Conservation (phyloP, 192 early-diverging fungal species). For the Podila clonocystis region DNA sequence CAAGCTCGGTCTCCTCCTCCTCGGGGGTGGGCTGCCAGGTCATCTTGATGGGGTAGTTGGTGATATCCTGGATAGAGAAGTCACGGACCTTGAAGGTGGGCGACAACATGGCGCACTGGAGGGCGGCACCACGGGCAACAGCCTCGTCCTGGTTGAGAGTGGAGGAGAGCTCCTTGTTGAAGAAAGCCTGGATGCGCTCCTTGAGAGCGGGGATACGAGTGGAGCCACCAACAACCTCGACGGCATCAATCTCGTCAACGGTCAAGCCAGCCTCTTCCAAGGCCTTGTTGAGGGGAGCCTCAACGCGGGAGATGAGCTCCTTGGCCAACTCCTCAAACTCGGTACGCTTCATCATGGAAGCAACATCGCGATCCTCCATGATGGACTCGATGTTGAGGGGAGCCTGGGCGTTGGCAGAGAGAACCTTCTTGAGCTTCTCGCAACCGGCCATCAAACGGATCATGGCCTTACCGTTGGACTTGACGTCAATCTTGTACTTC, state of each 20-base stretch:
- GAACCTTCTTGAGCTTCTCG: conserved; percentile 98
- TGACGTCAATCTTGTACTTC: conserved; percentile 97
- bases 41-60: conserved; percentile 90
- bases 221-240: conserved; percentile 94
- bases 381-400: conserved; percentile 96
- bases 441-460: conserved; percentile 89
- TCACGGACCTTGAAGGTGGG: conserved; percentile 99
- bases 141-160: conserved; percentile 99
- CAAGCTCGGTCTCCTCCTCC: conserved; percentile 82
- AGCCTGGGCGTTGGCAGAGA: conserved; percentile 91
- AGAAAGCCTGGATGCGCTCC: conserved; percentile 87
- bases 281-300: conserved; percentile 79
- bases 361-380: conserved; percentile 97
- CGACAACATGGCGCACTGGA: conserved; percentile 97
- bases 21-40: conserved; percentile 85
- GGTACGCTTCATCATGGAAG: conserved; percentile 81
- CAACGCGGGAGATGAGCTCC: conserved; percentile 78
- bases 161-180: conserved; percentile 88
- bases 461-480: conserved; percentile 87
- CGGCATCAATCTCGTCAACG: conserved; percentile 88
- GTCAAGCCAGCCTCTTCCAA: conserved; percentile 79
- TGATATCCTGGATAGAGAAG: conserved; percentile 92
- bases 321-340: conserved; percentile 89
- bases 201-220: conserved; percentile 96
- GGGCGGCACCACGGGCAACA: conserved; percentile 93